Evolutionary conservation across 140 eudicot species (phyloP), one percentile per base, ranked within the genome.

Genomic region (Stevia rebaudiana): DNA sequence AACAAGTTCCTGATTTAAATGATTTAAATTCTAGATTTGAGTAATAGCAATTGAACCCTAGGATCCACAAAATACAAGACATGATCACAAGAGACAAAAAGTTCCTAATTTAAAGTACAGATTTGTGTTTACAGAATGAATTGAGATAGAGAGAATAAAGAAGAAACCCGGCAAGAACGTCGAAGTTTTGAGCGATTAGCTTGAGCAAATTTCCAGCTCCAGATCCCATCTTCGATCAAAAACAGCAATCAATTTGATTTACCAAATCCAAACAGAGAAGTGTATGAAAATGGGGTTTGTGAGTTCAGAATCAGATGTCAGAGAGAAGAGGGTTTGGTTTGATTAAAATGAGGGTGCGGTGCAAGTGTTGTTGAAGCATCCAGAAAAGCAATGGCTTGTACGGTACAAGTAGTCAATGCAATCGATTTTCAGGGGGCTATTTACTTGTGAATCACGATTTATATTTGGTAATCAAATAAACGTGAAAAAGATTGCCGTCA

Each of bases 131-230:
- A 23, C 19, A 51, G 59, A 24, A 30, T 31, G 24, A 22, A 67
- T 17, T 10, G 16, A 43, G 30, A 8, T n/a, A n/a, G 6, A 11
- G 35, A 42, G 0, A 51, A 30, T 11, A 59, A 47, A 54, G 40
- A 30, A 15, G 33, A 1, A 39, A 83, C 86, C 89, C 89, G 28
- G 86, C 90, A 70, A 83, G 86, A 71, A 83, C 68, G 74, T 83
- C 90, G 28, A 83, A 77, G 73, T 83, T 83, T 66, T 70, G 74
- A 65, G 80, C 79, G 47, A 83, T 50, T 17, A 83, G 75, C 55
- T 80, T 83, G 75, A 83, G 83, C 22, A 83, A 77, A 48, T 61
- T 72, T 49, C 73, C 77, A 63, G 77, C 81, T 17, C 86, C 86
- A 74, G 85, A 82, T 77, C 91, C 86, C 75, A 81, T 81, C 33